Conservation (phyloP, 2,329 filamentous ascomycete genomes). For the Diplodia corticola region DNA sequence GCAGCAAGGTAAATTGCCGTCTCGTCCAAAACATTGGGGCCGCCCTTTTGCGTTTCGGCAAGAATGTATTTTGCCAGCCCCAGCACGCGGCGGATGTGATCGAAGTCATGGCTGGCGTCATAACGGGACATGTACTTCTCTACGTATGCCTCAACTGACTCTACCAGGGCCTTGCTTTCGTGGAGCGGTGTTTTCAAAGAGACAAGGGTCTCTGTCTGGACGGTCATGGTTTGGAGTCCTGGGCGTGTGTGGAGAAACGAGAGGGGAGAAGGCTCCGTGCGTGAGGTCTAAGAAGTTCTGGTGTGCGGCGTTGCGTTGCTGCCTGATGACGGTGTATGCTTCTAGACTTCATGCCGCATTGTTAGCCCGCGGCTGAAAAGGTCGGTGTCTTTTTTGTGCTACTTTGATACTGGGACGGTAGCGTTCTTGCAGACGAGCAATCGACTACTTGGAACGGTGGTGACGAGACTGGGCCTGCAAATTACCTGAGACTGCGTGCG, state of each 20-base stretch:
- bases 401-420: not conserved
- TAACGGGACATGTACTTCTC: constrained; percentile 39
- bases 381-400: not conserved
- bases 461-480: not conserved
- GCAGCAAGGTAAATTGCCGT: constrained; percentile 67
- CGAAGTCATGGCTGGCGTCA: constrained; percentile 76
- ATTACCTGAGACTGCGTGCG: not conserved
- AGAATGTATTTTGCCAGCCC: constrained; percentile 70
- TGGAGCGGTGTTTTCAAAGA: constrained; percentile 26
- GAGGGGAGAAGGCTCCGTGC: not conserved
- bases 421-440: not conserved
- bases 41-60: constrained; percentile 45
- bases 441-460: no score
- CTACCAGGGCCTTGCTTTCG: constrained; percentile 31
- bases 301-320: not conserved
- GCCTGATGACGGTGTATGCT: constrained; percentile 1
- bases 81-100: constrained; percentile 78
- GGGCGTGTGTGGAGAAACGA: no score
- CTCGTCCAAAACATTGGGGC: constrained; percentile 48
- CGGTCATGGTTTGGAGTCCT: constrained; percentile 36
- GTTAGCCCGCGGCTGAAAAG: not conserved
- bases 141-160: constrained; percentile 35
- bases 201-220: constrained; percentile 58
- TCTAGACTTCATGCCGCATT: not conserved
- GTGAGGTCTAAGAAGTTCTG: not conserved